Base-by-base conservation (phyloP, 495 filamentous ascomycete genomes). In the Cairneyella variabilis region DNA sequence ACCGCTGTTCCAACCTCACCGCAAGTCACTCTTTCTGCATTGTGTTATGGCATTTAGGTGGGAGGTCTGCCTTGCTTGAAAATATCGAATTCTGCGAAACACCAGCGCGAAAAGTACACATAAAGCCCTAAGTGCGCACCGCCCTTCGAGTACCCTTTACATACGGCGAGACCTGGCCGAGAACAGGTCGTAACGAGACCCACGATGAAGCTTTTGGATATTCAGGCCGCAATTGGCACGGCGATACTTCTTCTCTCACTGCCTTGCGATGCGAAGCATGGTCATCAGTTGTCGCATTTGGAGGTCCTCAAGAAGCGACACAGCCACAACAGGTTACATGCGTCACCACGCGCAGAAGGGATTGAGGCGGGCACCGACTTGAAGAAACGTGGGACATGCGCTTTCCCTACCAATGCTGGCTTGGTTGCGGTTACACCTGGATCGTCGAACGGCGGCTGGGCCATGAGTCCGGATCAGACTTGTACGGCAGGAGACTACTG, bases 401-500 rank as follows among this genome's bases (percentile, higher is more conserved):
- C 76, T 48, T 85, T 91, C 63, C 88, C 89, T 14, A 66, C 66
- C 32, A 74, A 87, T 61, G 82, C 80, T 20, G 87, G 88, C 32
- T 67, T 91, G 58, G 79, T 90, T 39, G 66, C 76, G 27, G 76
- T 92, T 23, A 85, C 82, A 3, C 86, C 89, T 6, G 76, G 72
- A 43, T 64, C 57, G 22, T 56, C 69, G 60, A 93, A 93, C 69
- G 86, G 75, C 28, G 88, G 88, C 54, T 93, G 88, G 83, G 89
- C 88, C 28, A 85, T 93, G 80, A 86, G 84, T 62, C 86, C 86
- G 7, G 79, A 93, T 69, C 78, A 89, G 64, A 64, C 78, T 21
- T 93, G 89, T 64, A 69, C 71, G 40, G 77, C 85, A 5, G 85
- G 82, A 14, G 80, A 71, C 52, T 91, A 82, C 67, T 93, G 89